Percentiles rank a stretch among this genome's conserved stretches.
Evolutionary conservation across 1,139 yeast genomes (phyloP).

Genomic region (Debaryomycetaceae sp.): DNA sequence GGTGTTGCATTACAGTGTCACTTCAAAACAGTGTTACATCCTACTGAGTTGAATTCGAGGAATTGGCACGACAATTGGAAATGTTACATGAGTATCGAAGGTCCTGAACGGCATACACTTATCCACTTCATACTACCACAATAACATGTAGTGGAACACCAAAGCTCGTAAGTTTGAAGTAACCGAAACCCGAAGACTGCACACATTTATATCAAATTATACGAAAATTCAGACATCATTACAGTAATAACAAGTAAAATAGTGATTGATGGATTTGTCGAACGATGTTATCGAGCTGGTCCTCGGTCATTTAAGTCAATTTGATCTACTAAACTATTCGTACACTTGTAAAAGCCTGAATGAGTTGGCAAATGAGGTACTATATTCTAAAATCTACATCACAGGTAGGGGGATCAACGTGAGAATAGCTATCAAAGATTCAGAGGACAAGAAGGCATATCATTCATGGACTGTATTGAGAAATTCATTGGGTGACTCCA

Average conservation of each 20-base stretch:
- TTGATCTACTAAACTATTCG: slow-evolving; percentile 4
- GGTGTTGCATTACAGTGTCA: no score
- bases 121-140: no score
- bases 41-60: no score
- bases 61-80: no score
- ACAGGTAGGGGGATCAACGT: slow-evolving; percentile 3
- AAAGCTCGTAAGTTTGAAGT: no score
- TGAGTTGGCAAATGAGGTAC: slow-evolving; percentile 1
- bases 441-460: background rate
- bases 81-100: no score
- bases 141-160: no score
- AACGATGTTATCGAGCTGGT: slow-evolving; percentile 4
- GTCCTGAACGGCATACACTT: no score
- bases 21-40: no score
- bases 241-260: no score
- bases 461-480: slow-evolving; percentile 7
- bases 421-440: background rate
- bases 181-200: no score
- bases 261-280: slow-evolving; percentile 4
- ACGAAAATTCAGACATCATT: background rate
- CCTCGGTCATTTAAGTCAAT: slow-evolving; percentile 5
- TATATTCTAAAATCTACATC: slow-evolving; percentile 10
- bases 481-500: slow-evolving; percentile 3
- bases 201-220: no score
- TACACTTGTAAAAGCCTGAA: slow-evolving; percentile 6